Evolutionary conservation across 345 rosid genomes (phyloP).

Genomic region (Linum lewisii): DNA sequence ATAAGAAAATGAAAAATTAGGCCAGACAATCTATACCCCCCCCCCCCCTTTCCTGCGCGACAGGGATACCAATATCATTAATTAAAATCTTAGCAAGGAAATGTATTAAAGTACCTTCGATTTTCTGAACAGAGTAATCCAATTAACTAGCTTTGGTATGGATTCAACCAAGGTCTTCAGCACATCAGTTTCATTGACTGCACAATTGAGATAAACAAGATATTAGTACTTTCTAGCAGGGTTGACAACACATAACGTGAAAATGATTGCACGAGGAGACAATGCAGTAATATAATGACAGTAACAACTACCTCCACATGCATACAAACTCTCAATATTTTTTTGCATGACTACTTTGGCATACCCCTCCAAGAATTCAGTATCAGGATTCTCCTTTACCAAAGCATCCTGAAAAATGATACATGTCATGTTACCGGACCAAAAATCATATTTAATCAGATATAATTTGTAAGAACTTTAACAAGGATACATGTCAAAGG

Average conservation of each 20-base stretch:
- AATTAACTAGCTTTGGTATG: constrained; percentile 62
- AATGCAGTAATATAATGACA: not conserved
- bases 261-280: not conserved
- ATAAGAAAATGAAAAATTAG: constrained; percentile 8
- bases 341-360: constrained; percentile 56
- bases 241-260: constrained; percentile 5
- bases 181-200: constrained; percentile 73
- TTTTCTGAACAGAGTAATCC: constrained; percentile 55
- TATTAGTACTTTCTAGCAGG: constrained; percentile 14
- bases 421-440: constrained; percentile 10
- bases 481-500: not conserved
- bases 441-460: constrained; percentile 4
- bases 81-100: not conserved
- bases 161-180: constrained; percentile 52
- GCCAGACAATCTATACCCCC: constrained; percentile 4
- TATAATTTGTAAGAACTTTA: not conserved
- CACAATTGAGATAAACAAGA: constrained; percentile 20
- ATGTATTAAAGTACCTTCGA: constrained; percentile 42
- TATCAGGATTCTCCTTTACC: constrained; percentile 46
- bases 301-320: constrained; percentile 65
- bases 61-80: not conserved
- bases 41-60: too few species aligned
- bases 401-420: constrained; percentile 60
- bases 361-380: constrained; percentile 52
- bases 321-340: constrained; percentile 77